Evolutionary conservation across 2,329 filamentous ascomycete species (phyloP).

Genomic region (Myriosclerotinia scirpicola): DNA sequence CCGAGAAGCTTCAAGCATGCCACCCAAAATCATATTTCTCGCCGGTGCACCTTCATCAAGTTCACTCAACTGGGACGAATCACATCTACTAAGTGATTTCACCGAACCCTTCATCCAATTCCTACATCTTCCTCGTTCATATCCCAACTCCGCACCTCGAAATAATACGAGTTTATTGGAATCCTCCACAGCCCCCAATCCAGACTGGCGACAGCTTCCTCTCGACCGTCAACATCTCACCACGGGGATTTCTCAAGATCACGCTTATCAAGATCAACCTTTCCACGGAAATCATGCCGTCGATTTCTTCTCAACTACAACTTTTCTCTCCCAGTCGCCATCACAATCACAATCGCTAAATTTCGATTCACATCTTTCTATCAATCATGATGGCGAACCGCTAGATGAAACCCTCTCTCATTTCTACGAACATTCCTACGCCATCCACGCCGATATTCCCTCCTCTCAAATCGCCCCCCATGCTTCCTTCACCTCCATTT

Average conservation of each 20-base stretch:
- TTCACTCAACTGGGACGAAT: conserved; percentile 55
- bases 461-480: conserved; percentile 56
- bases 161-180: conserved; percentile 22
- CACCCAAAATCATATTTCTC: conserved; percentile 21
- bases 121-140: conserved; percentile 35
- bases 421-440: conserved; percentile 78
- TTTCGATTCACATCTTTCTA: not conserved
- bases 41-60: conserved; percentile 52
- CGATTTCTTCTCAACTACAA: conserved; percentile 50
- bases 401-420: conserved; percentile 50
- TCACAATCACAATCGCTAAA: conserved; percentile 7
- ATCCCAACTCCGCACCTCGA: conserved; percentile 8
- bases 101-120: conserved; percentile 45
- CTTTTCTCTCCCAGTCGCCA: conserved; percentile 17
- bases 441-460: conserved; percentile 63
- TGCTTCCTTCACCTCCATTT: conserved; percentile 38
- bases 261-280: conserved; percentile 41
- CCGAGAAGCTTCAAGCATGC: conserved; percentile 7
- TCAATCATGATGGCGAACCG: conserved; percentile 19
- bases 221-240: conserved; percentile 48
- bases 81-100: conserved; percentile 51
- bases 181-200: conserved; percentile 17
- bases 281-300: conserved; percentile 40
- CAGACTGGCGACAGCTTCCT: conserved; percentile 55
- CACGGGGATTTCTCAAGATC: conserved; percentile 53